phyloP scores from a whole-genome alignment of 2,329 filamentous ascomycete genomes.

The Colletotrichum karsti region DNA sequence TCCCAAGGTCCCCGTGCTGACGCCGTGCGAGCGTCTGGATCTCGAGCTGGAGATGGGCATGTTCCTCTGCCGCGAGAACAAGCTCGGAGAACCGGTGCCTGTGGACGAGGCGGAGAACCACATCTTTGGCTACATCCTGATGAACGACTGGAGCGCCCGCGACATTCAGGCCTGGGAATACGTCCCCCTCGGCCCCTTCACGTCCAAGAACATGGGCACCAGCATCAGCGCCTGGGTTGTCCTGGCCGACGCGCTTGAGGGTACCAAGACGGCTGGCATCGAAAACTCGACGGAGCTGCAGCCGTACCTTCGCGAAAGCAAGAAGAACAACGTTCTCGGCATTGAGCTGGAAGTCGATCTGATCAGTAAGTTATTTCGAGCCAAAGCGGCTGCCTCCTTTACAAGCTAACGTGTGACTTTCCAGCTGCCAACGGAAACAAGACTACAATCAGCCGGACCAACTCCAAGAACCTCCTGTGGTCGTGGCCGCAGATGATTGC shows the following conservation, averaged over 20 bases:
- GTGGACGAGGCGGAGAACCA: slow-evolving; percentile 74
- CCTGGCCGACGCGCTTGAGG: slow-evolving; percentile 63
- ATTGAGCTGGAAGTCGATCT: slow-evolving; percentile 49
- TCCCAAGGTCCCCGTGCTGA: slow-evolving; percentile 66
- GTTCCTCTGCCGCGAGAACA: slow-evolving; percentile 74
- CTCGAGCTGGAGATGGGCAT: slow-evolving; percentile 83
- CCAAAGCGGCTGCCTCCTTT: accelerated
- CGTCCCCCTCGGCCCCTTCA: slow-evolving; percentile 68
- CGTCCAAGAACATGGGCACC: slow-evolving; percentile 68
- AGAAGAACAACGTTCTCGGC: slow-evolving; percentile 43
- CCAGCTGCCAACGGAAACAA: slow-evolving; percentile 42
- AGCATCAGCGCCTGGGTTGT: slow-evolving; percentile 71
- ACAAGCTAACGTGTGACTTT: not conserved
- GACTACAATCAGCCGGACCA: slow-evolving; percentile 36
- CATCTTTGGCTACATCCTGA: slow-evolving; percentile 74
- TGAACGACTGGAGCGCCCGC: slow-evolving; percentile 72
- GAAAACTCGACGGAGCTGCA: slow-evolving; percentile 44
- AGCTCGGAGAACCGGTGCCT: slow-evolving; percentile 71
- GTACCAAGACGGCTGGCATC: slow-evolving; percentile 32
- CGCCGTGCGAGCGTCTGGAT: slow-evolving; percentile 71
- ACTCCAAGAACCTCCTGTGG: slow-evolving; percentile 67
- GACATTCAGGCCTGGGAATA: slow-evolving; percentile 72
- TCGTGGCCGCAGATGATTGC: slow-evolving; percentile 87
- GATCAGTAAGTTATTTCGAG: slow-evolving; percentile 43
- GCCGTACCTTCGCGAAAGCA: slow-evolving; percentile 65